Percentiles rank a stretch among this genome's conserved stretches.
Evolutionary conservation across 2,329 filamentous ascomycete genomes (phyloP).

Genomic region (Hypoxylon sp.): DNA sequence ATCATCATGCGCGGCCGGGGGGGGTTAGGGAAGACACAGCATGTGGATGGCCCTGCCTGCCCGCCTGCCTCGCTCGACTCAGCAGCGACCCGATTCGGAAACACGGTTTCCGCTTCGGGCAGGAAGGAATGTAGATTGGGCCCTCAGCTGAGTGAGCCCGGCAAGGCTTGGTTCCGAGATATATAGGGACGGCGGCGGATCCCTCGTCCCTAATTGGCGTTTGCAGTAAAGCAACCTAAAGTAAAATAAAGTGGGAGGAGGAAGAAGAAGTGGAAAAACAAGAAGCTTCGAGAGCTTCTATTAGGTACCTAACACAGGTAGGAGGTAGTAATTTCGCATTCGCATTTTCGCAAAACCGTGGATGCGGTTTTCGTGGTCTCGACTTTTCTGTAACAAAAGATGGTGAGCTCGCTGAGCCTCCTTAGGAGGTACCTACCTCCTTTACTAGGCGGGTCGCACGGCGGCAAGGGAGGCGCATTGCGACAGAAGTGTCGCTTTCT

Average conservation of each 20-base stretch:
- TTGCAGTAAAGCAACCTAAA: neutral
- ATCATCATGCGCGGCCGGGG: constrained; percentile 12
- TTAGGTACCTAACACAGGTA: neutral
- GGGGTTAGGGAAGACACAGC: neutral
- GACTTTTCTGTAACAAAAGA: neutral
- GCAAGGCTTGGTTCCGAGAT: constrained; percentile 5
- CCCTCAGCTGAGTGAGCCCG: constrained; percentile 37
- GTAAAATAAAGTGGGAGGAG: neutral
- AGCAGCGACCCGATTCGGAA: constrained; percentile 25
- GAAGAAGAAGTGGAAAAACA: neutral
- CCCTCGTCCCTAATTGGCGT: neutral
- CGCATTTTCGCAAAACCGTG: neutral
- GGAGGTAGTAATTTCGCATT: neutral
- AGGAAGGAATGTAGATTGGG: constrained; percentile 26
- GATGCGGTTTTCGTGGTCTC: neutral
- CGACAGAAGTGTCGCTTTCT: neutral
- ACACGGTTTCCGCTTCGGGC: constrained; percentile 15
- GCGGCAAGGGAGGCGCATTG: constrained; percentile 4
- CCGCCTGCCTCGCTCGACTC: constrained; percentile 1
- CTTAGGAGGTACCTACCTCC: neutral
- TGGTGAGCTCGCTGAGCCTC: constrained; percentile 14
- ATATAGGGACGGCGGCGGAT: neutral
- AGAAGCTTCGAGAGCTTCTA: neutral
- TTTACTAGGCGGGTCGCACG: constrained; percentile 10
- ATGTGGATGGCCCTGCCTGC: constrained; percentile 37